These are phyloP conservation scores for Schwanniomyces pseudopolymorphus DNA, from an alignment of 805 yeast species.

Conservation along the genomic window DNA sequence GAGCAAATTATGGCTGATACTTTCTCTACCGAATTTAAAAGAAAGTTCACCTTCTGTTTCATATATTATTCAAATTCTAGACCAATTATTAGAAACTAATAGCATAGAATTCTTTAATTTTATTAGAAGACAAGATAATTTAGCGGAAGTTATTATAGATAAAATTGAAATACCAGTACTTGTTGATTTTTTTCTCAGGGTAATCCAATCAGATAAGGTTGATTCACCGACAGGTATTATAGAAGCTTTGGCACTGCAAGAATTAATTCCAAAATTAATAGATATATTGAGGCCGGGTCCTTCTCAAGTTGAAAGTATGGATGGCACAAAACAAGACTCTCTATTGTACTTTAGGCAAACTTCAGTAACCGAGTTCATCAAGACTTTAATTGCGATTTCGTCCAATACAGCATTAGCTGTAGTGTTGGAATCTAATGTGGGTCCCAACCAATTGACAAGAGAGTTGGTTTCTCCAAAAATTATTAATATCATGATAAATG, in stretches of 20 bases:
- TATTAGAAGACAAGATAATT: constrained; percentile 61
- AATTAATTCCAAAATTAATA: constrained; percentile 69
- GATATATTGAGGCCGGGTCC: constrained; percentile 67
- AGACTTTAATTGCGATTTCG: constrained; percentile 90
- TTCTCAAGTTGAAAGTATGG: constrained; percentile 45
- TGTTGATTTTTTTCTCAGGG: constrained; percentile 87
- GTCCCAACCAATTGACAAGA: constrained; percentile 92
- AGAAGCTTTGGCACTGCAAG: constrained; percentile 69
- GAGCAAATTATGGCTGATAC: constrained; percentile 41
- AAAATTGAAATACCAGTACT: constrained; percentile 92
- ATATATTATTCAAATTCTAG: constrained; percentile 63
- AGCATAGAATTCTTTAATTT: constrained; percentile 65
- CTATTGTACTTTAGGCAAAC: constrained; percentile 60
- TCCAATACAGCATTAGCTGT: constrained; percentile 74
- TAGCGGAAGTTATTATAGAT: constrained; percentile 77
- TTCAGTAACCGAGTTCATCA: constrained; percentile 92
- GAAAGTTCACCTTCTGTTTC: constrained; percentile 41
- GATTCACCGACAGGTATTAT: constrained; percentile 87
- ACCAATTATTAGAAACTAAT: constrained; percentile 71
- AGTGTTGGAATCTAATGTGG: constrained; percentile 86
- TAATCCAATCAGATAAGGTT: constrained; percentile 90
- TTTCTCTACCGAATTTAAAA: constrained; percentile 27
- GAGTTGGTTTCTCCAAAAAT: constrained; percentile 79
- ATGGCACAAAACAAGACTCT: constrained; percentile 25
- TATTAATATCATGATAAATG: constrained; percentile 62